These are phyloP conservation scores for Hyphopichia pseudoburtonii DNA, from an alignment of 1,139 yeast genomes.

Conservation along the genomic window DNA sequence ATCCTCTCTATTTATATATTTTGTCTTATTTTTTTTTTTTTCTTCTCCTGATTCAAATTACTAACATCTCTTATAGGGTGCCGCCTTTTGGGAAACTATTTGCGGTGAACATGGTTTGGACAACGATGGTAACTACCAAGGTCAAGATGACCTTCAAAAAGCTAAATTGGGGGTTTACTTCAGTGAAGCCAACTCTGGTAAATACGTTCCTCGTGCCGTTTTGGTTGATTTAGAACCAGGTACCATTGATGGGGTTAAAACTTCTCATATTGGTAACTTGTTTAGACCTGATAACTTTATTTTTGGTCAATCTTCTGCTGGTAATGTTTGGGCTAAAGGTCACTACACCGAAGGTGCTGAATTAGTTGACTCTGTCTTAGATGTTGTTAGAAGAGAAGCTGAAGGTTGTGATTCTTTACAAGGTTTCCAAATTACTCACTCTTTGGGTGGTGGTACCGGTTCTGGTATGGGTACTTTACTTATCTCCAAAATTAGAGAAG, in stretches of 20 bases:
- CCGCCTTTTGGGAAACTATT: conserved; percentile 97
- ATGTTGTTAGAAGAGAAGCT: conserved; percentile 88
- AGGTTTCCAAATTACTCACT: conserved; percentile 92
- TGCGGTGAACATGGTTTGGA: conserved; percentile 97
- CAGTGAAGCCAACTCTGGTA: conserved; percentile 70
- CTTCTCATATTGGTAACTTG: conserved; percentile 74
- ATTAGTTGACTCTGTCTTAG: conserved; percentile 84
- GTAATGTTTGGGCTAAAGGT: conserved; percentile 96
- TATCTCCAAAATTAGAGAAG: conserved; percentile 79
- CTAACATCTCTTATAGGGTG: conserved; percentile 58
- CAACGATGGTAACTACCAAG: conserved; percentile 74
- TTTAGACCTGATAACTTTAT: conserved; percentile 91
- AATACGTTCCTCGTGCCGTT: conserved; percentile 92
- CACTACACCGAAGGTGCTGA: conserved; percentile 97
- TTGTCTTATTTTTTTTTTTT: background rate
- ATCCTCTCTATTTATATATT: background rate
- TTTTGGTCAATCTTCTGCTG: conserved; percentile 89
- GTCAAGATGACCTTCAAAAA: conserved; percentile 65
- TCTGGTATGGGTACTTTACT: conserved; percentile 92
- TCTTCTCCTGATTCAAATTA: conserved; percentile 9
- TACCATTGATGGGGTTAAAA: conserved; percentile 79
- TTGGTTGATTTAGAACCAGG: conserved; percentile 93
- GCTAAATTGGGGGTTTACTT: conserved; percentile 52
- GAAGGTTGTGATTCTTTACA: conserved; percentile 90
- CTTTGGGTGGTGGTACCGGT: conserved; percentile 96